Conservation (phyloP, 129 eudicot species). For the sunflower (Helianthus annuus) region HanXRQr2.0-SUNRISE NC_035434.2:13837161-13837660, state of each 20-base stretch:
- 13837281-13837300: background rate
- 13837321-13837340: background rate
- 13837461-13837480: no score
- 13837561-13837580: background rate
- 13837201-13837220: conserved; percentile 46
- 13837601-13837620: background rate
- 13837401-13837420: no score
- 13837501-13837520: no score
- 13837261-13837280: background rate
- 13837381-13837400: no score
- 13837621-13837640: background rate
- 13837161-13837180: conserved; percentile 35
- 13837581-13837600: background rate
- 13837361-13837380: no score
- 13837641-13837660: conserved; percentile 16
- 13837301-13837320: background rate
- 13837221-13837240: conserved; percentile 41
- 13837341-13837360: background rate
- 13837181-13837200: conserved; percentile 34
- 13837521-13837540: no score
- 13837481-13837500: no score
- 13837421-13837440: no score
- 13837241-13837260: conserved; percentile 1
- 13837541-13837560: no score
- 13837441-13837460: no score